Evolutionary conservation across 495 filamentous ascomycete species (phyloP), one percentile per base, ranked within the genome.

Genomic region (Hapsidospora chrysogenum): DNA sequence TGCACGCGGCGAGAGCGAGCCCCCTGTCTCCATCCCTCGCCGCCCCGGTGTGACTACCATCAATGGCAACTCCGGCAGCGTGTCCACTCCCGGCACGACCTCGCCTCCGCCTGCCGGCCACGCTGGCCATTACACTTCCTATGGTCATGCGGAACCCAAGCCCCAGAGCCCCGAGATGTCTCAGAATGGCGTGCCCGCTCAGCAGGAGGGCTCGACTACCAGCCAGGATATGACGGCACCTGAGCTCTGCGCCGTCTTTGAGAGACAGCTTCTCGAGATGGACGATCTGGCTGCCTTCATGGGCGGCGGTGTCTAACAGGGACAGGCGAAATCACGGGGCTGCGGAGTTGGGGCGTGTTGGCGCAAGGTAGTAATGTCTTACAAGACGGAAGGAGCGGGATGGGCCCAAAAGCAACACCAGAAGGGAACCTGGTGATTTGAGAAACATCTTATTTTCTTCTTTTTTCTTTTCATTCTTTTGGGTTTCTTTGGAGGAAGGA

Each of bases 231-330:
- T 66, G 61, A 65, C 60, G 3, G 57, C 60, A 0, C 44, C 49
- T n/a, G 63, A 66, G 35, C 49, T 66, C 4, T 66, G 63, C 38
- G 39, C 40, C 1, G 63, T 60, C 0, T 66, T 66, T 33, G 63
- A 66, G 48, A 52, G 60, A 10, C 63, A 66, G 46, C 47, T 66
- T 5, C 46, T 66, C 4, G 63, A 66, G 40, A 39, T 65, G 4
- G 63, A 66, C 26, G 63, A 66, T 36, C 50, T 66, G 9, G 63
- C 63, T 19, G 63, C 63, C 5, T 66, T 66, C 23, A 65, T 66
- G 63, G 63, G 63, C 5, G 63, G 63, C 17, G 63, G 63, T 30
- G 63, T 66, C 39, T 66, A 34, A 58, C 38, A 29, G n/a, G n/a
- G n/a, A n/a, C n/a, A n/a, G n/a, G n/a, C n/a, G n/a, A n/a, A n/a